A percentile compares a stretch with the other conserved stretches of the same genome.
phyloP scores from a whole-genome alignment of 352 stramenopile species.

The Halophytophthora polymorphica region DNA sequence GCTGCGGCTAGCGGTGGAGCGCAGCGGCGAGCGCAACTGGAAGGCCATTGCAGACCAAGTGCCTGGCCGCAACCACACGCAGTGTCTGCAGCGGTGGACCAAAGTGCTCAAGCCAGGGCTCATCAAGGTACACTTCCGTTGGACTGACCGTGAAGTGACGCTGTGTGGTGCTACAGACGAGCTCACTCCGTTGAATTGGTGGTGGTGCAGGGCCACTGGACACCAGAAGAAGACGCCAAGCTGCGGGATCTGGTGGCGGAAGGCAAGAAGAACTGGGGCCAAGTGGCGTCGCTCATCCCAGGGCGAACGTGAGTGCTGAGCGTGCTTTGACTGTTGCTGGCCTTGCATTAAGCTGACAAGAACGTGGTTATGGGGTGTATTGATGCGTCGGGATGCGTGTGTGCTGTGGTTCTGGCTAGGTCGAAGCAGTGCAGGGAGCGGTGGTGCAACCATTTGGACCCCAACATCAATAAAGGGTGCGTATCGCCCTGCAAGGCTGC shows the following conservation, averaged over 20 bases:
- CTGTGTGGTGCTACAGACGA: neutral
- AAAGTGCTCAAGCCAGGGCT: conserved; percentile 93
- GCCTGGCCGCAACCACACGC: conserved; percentile 88
- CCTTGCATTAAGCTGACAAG: conserved; percentile 3
- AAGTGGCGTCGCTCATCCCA: conserved; percentile 78
- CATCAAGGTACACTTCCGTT: conserved; percentile 72
- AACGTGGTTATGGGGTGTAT: neutral
- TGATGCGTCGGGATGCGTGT: neutral
- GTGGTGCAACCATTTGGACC: conserved; percentile 91
- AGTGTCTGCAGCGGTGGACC: conserved; percentile 92
- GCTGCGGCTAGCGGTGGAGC: conserved; percentile 75
- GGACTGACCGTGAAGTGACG: neutral
- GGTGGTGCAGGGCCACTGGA: conserved; percentile 82
- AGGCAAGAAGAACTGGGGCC: conserved; percentile 90
- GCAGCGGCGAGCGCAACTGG: conserved; percentile 86
- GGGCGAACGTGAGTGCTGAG: conserved; percentile 65
- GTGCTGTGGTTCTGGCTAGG: conserved; percentile 32
- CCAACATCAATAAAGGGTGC: conserved; percentile 91
- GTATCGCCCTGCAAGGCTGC: conserved; percentile 7
- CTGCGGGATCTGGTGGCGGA: conserved; percentile 80
- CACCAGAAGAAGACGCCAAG: conserved; percentile 87
- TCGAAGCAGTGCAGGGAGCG: conserved; percentile 92
- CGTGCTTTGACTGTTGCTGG: too few relatives aligned
- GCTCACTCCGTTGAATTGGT: conserved; percentile 2
- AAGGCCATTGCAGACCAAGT: conserved; percentile 91